These are phyloP conservation scores for Ogataea allantospora DNA, from an alignment of 805 yeast species.

Conservation along the genomic window DNA sequence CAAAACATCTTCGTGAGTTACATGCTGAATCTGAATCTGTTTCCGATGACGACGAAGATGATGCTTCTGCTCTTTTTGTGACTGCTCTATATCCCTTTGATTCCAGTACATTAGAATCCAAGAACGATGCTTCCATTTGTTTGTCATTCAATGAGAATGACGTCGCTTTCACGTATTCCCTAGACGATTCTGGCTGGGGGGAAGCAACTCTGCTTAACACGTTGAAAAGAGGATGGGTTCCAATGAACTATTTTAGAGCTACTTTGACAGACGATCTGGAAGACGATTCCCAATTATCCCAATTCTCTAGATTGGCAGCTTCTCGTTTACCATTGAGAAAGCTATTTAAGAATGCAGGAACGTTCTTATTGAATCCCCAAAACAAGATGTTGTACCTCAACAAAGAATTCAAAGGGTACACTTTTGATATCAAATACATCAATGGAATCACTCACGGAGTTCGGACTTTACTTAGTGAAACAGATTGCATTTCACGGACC, in stretches of 20 bases:
- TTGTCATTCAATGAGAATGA: slow-evolving; percentile 68
- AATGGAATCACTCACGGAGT: slow-evolving; percentile 76
- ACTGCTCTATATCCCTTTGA: slow-evolving; percentile 36
- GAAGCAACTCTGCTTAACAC: slow-evolving; percentile 71
- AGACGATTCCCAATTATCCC: slow-evolving; percentile 14
- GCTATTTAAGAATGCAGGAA: slow-evolving; percentile 61
- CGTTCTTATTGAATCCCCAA: slow-evolving; percentile 62
- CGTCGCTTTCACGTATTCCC: slow-evolving; percentile 72
- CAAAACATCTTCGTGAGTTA: slow-evolving; percentile 15
- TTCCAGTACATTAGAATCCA: slow-evolving; percentile 52
- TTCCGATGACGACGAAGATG: slow-evolving; percentile 27
- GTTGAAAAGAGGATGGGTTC: slow-evolving; percentile 78
- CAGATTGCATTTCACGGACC: slow-evolving; percentile 74
- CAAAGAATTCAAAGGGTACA: slow-evolving; percentile 39
- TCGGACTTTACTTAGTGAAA: slow-evolving; percentile 56
- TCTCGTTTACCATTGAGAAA: slow-evolving; percentile 54
- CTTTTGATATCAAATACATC: slow-evolving; percentile 55
- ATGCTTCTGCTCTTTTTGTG: slow-evolving; percentile 37
- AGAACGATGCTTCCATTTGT: slow-evolving; percentile 69
- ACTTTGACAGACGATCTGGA: slow-evolving; percentile 26
- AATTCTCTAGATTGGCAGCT: slow-evolving; percentile 33
- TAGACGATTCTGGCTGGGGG: slow-evolving; percentile 86
- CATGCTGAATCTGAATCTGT: slow-evolving; percentile 12
- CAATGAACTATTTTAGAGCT: slow-evolving; percentile 70
- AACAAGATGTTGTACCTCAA: slow-evolving; percentile 40